Conservation (phyloP, 352 stramenopile genomes). For the Globisporangium megalacanthum region DNA sequence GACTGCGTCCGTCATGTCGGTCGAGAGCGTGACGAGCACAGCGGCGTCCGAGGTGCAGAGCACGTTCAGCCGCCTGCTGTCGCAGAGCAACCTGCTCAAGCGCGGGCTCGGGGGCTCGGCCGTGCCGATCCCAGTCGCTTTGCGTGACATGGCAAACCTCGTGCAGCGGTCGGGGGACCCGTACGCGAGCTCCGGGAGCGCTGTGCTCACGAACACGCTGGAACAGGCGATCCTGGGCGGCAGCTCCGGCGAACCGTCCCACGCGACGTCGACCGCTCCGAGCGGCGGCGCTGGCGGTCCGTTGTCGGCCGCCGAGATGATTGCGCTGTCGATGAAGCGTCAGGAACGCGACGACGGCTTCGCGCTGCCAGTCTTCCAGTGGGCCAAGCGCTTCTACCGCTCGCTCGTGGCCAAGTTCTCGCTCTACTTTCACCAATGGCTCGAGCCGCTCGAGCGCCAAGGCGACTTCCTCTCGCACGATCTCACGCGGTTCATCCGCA, state of each 20-base stretch:
- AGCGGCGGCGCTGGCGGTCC: background rate
- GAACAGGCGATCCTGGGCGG: slow-evolving; percentile 65
- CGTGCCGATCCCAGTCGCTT: slow-evolving; percentile 20
- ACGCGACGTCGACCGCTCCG: background rate
- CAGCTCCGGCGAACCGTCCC: background rate
- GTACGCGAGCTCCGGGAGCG: slow-evolving; percentile 33
- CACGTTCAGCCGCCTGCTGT: slow-evolving; percentile 54
- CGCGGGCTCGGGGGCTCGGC: slow-evolving; percentile 27
- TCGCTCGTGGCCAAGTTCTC: slow-evolving; percentile 81
- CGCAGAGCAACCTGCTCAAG: slow-evolving; percentile 55
- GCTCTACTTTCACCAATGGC: slow-evolving; percentile 78
- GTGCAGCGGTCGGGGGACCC: slow-evolving; percentile 40
- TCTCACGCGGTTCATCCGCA: slow-evolving; percentile 69
- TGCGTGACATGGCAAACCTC: slow-evolving; percentile 17
- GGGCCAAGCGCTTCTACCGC: slow-evolving; percentile 77
- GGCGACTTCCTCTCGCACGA: slow-evolving; percentile 56
- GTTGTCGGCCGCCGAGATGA: slow-evolving; percentile 69
- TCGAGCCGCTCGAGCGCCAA: slow-evolving; percentile 63
- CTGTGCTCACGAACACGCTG: slow-evolving; percentile 42
- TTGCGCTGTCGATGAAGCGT: slow-evolving; percentile 64
- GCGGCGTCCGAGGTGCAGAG: slow-evolving; percentile 26
- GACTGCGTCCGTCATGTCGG: slow-evolving; percentile 21
- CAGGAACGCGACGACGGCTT: slow-evolving; percentile 77
- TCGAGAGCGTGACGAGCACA: slow-evolving; percentile 29
- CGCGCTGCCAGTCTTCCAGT: slow-evolving; percentile 74